Base-by-base conservation (phyloP, 2,329 filamentous ascomycete genomes). In the Fusarium equiseti region DNA sequence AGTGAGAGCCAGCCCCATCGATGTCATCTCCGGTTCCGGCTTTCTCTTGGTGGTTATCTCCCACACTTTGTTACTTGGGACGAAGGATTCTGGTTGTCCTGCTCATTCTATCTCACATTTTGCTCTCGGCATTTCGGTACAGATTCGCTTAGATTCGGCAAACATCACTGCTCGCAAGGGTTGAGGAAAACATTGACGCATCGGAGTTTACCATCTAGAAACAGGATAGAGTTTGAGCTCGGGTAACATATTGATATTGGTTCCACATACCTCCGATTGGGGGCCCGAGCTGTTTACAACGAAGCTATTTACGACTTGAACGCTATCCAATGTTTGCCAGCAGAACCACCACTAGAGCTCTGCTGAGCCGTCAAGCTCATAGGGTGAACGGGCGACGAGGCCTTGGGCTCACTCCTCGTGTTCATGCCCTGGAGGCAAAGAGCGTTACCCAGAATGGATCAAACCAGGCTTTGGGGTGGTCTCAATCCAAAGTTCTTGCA, bases 401-500 rank as follows among this genome's bases (percentile, higher is more conserved):
- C 16, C 67, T 76, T 20, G 59, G 63, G 8, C 54, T 63, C 31
- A 57, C 70, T 26, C 52, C 53, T 27, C 58, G 56, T 32, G 45
- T 68, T 22, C 35, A 51, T 45, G 56, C 51, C 13, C 44, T 65
- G 24, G 64, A 68, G 43, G 51, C 50, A 45, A 56, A 55, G n/a
- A 58, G 24, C 15, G 35, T 51, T 46, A 46, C 53, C 38, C 55
- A 55, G 42, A 49, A 59, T n/a, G 57, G 20, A 26, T 35, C 66
- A 11, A 52, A 40, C 22, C 50, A 64, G 38, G 27, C 63, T 13
- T 63, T 61, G 45, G 69, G 70, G 49, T 79, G 76, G 77, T 75
- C 76, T 10, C 69, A 80, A 7, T 71, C 76, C 26, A 78, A 76
- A 5, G 80, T 83, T 6, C 70, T 82, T 29, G 79, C 77, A 18